These are phyloP conservation scores for Babesia bigemina DNA, from an alignment of 169 alveolate genomes.

Conservation along the genomic window DNA sequence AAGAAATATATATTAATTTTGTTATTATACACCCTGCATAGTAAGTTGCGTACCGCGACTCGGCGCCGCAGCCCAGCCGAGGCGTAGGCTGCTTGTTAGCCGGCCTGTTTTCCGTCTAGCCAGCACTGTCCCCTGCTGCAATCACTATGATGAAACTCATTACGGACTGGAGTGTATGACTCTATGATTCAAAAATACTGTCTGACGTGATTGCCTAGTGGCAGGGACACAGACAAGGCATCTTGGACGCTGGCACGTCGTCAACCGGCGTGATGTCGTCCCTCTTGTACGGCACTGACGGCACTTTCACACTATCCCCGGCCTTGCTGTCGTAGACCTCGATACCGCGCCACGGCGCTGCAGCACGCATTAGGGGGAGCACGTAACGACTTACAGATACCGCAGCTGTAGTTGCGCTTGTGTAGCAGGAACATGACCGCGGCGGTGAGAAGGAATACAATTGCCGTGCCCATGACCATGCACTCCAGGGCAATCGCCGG, in stretches of 20 bases:
- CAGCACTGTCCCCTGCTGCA: not conserved
- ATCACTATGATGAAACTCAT: slow-evolving; percentile 61
- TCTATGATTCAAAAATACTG: slow-evolving; percentile 48
- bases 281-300: slow-evolving; percentile 7
- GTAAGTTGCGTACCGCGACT: not conserved
- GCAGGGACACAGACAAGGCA: slow-evolving; percentile 61
- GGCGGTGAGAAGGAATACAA: slow-evolving; percentile 47
- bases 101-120: no score
- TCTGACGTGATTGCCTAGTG: slow-evolving; percentile 64
- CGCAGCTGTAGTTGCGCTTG: slow-evolving; percentile 28
- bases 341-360: slow-evolving; percentile 67
- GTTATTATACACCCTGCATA: no score
- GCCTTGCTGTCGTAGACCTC: slow-evolving; percentile 15
- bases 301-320: not conserved
- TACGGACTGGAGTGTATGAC: slow-evolving; percentile 76
- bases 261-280: slow-evolving; percentile 15
- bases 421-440: slow-evolving; percentile 22
- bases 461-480: slow-evolving; percentile 33
- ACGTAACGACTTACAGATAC: slow-evolving; percentile 20
- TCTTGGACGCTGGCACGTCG: slow-evolving; percentile 12
- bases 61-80: no score
- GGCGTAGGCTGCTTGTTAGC: no score
- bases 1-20: no score
- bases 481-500: slow-evolving; percentile 35
- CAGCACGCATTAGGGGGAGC: not conserved